Base-by-base conservation (phyloP, 2,329 filamentous ascomycete species). In the Paracorniculantispora psalliotae region DNA sequence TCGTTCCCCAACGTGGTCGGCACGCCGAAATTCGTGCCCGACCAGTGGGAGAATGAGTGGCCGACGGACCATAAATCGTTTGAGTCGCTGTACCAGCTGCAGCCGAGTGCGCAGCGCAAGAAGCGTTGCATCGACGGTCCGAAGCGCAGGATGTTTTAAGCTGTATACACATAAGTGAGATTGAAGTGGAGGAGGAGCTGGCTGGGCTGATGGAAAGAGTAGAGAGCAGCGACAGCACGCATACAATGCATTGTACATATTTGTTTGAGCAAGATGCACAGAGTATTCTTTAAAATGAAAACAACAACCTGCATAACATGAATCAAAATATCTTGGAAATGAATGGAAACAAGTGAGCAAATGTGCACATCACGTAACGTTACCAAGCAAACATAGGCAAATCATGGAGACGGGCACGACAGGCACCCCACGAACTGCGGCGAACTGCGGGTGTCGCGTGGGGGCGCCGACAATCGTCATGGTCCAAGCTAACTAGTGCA, bases 1-100 rank as follows among this genome's bases (percentile, higher is more conserved):
- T 74, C 74, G 0, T 61, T 67, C 7, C 63, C 63, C 0, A 23
- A 71, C 0, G 64, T 77, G 1, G 68, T 71, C 0, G 75, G 75
- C 2, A 63, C 67, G 1, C 74, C 74, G 0, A 67, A 63, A 52
- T 62, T 71, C 2, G 57, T 67, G 49, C 75, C 75, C 0, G 61
- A 73, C 55, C 67, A 75, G 44, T 52, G 62, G 57, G 54, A 73
- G 9, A 77, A 77, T 19, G 73, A 77, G 64, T 77, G 75, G 75
- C 71, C 73, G 13, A 72, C 73, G 8, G 75, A 77, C 62, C 75
- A 77, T 56, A 68, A 68, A n/a, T 67, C 67, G 12, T 70, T 74
- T 8, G 59, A 70, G 62, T 67, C 71, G 1, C 67, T 62, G 37
- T 73, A 71, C 53, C 63, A 62, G 19, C 51, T 69, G 41, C 48